These are phyloP conservation scores for Anthoceros angustus DNA, from an alignment of 225 moss, liverwort and hornwort genomes.

Conservation along the genomic window DNA sequence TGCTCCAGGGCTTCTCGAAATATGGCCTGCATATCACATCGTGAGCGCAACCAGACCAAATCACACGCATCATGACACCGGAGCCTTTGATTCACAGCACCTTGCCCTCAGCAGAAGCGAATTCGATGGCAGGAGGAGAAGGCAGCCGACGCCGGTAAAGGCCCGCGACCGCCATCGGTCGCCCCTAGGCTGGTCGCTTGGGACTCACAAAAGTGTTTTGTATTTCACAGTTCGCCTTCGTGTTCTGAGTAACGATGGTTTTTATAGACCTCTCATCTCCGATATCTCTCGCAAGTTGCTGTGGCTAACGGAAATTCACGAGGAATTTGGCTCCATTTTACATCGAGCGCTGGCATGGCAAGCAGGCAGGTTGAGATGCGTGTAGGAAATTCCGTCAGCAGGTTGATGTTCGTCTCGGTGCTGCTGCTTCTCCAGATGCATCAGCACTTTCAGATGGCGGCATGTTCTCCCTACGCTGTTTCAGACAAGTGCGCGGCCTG, in stretches of 20 bases:
- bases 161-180: constrained; percentile 23
- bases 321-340: too few relatives aligned
- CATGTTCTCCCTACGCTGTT: constrained; percentile 10
- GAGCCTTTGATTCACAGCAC: constrained; percentile 1
- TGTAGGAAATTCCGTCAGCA: too few relatives aligned
- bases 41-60: background rate
- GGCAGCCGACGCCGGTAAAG: constrained; percentile 29
- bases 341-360: too few relatives aligned
- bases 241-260: too few relatives aligned
- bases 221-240: too few relatives aligned
- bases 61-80: background rate
- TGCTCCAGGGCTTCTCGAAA: constrained; percentile 32
- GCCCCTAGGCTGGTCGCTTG: too few relatives aligned
- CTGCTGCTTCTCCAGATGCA: constrained; percentile 7
- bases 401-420: constrained; percentile 3
- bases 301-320: too few relatives aligned
- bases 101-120: constrained; percentile 30
- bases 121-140: constrained; percentile 36
- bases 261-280: too few relatives aligned
- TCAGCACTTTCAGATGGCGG: background rate
- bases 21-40: constrained; percentile 14
- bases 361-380: too few relatives aligned
- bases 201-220: too few relatives aligned
- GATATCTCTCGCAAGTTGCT: too few relatives aligned
- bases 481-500: constrained; percentile 30